phyloP scores from a whole-genome alignment of 1,284 basidiomycete species.

The Mycosarcoma mackinlayi region DNA sequence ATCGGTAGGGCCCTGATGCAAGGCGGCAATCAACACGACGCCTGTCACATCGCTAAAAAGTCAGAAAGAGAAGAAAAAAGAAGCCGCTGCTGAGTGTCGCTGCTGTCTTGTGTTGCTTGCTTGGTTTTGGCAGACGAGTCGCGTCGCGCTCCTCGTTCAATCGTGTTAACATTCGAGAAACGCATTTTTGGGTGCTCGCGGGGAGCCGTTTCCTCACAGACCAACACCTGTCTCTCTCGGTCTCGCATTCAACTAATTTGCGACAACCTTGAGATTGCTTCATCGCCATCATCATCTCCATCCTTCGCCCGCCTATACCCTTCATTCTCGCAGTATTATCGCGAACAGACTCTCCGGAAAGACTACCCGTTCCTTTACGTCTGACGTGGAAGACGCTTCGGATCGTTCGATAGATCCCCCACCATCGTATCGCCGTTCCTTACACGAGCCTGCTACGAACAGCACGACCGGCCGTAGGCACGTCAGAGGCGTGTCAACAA shows the following conservation, averaged over 20 bases:
- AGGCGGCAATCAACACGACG: conserved; percentile 7
- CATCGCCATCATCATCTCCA: conserved; percentile 3
- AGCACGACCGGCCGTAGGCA: neutral
- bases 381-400: too few species aligned
- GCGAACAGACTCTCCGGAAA: neutral
- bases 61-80: too few species aligned
- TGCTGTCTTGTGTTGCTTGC: neutral
- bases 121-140: conserved; percentile 12
- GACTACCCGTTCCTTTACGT: too few species aligned
- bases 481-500: neutral
- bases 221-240: conserved; percentile 23
- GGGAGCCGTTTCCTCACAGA: conserved; percentile 16
- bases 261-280: neutral
- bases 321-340: neutral
- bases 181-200: conserved; percentile 4
- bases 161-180: conserved; percentile 19
- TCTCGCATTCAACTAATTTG: conserved; percentile 3
- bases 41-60: neutral
- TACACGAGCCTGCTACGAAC: neutral
- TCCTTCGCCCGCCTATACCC: neutral
- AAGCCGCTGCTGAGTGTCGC: too few species aligned
- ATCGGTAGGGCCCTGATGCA: neutral
- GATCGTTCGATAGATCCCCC: neutral
- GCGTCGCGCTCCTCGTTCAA: conserved; percentile 39
- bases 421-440: neutral